These are phyloP conservation scores for Ophiostoma ulmi DNA, from an alignment of 2,329 filamentous ascomycete species.

Conservation along the genomic window DNA sequence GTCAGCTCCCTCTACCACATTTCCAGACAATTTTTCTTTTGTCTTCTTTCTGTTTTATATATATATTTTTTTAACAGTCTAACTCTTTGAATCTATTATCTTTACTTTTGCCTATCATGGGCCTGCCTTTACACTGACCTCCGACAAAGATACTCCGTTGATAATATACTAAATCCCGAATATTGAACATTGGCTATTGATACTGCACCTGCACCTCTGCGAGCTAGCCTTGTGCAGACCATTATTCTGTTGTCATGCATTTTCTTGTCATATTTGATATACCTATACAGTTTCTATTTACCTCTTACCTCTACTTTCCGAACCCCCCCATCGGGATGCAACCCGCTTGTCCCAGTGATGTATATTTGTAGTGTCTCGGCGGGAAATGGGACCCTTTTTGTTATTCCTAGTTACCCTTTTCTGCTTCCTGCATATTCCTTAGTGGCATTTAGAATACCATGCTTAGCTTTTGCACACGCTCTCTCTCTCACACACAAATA, in stretches of 20 bases:
- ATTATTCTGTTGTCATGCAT: background rate
- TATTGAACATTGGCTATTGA: background rate
- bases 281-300: background rate
- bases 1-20: background rate
- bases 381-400: conserved; percentile 1
- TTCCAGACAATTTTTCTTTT: background rate
- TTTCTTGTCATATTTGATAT: background rate
- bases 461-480: background rate
- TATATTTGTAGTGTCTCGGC: background rate
- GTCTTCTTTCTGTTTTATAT: background rate
- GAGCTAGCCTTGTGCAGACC: background rate
- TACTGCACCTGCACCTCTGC: background rate
- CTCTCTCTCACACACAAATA: background rate
- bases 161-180: background rate
- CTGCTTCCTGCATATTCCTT: background rate
- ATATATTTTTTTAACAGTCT: background rate
- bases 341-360: background rate
- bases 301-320: background rate
- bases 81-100: background rate
- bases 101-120: too few relatives aligned
- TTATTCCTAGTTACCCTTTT: background rate
- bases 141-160: background rate
- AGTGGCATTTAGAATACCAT: background rate
- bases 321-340: background rate
- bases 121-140: background rate